phyloP scores from a whole-genome alignment of 805 yeast species.

The Cyberlindnera mrakii region DNA sequence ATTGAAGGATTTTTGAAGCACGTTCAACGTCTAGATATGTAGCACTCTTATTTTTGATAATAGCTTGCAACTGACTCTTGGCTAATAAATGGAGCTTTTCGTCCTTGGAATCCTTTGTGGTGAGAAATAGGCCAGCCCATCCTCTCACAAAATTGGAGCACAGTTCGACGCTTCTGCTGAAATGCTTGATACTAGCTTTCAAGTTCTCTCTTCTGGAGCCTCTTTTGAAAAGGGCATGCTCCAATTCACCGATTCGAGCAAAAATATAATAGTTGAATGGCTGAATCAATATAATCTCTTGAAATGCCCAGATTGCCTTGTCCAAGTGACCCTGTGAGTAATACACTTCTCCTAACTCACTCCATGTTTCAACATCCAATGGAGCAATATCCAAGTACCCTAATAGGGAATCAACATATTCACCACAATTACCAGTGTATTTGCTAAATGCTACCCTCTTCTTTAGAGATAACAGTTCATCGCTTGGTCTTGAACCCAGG shows the following conservation, averaged over 20 bases:
- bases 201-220: constrained; percentile 5
- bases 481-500: constrained; percentile 24
- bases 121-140: constrained; percentile 61
- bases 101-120: constrained; percentile 26
- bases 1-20: constrained; percentile 14
- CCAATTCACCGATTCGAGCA: constrained; percentile 58
- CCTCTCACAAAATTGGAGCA: constrained; percentile 63
- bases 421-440: constrained; percentile 9
- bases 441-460: constrained; percentile 19
- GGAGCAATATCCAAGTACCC: constrained; percentile 61
- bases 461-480: constrained; percentile 19
- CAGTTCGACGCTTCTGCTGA: constrained; percentile 69
- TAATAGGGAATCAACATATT: constrained; percentile 50
- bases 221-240: constrained; percentile 12
- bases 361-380: constrained; percentile 71
- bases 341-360: constrained; percentile 69
- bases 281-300: constrained; percentile 61
- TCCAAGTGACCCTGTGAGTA: constrained; percentile 52
- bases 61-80: constrained; percentile 9
- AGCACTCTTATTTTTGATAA: constrained; percentile 11
- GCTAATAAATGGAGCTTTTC: constrained; percentile 10
- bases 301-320: constrained; percentile 58
- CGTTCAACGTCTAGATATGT: constrained; percentile 11
- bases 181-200: constrained; percentile 35
- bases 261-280: constrained; percentile 68